Conservation (phyloP, 1,139 yeast species). For the Blastobotrys ciferrii region DNA sequence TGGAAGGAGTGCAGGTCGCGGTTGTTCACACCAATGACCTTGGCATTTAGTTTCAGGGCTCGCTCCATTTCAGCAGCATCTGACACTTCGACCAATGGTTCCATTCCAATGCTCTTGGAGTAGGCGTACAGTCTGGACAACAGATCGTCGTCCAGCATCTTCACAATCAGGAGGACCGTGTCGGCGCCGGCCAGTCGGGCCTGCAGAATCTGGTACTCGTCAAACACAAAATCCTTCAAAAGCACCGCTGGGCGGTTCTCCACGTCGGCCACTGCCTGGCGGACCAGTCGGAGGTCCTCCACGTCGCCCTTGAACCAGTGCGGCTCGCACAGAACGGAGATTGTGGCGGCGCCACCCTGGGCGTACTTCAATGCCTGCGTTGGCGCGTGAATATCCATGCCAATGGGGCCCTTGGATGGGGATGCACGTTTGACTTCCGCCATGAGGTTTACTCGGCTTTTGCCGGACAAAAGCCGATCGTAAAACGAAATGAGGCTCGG, state of each 20-base stretch:
- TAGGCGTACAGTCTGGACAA: constrained; percentile 67
- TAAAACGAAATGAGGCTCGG: constrained; percentile 71
- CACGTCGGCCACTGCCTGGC: constrained; percentile 48
- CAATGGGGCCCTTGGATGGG: constrained; percentile 95
- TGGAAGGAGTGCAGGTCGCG: constrained; percentile 86
- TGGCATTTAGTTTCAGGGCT: constrained; percentile 70
- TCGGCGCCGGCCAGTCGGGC: constrained; percentile 96
- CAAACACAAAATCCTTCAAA: constrained; percentile 87
- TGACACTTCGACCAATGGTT: constrained; percentile 94
- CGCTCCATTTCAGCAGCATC: constrained; percentile 65
- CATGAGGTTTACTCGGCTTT: constrained; percentile 57
- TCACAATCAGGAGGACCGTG: constrained; percentile 84
- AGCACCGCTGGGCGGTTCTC: constrained; percentile 81
- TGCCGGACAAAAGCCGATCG: constrained; percentile 50
- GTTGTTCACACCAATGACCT: constrained; percentile 90
- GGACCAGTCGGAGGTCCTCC: constrained; percentile 72
- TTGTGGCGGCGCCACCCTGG: constrained; percentile 77
- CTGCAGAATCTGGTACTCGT: constrained; percentile 84
- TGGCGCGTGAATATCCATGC: constrained; percentile 75
- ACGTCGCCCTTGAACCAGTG: constrained; percentile 92
- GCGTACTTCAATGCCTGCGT: constrained; percentile 78
- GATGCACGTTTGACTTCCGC: constrained; percentile 96
- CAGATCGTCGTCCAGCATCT: constrained; percentile 67
- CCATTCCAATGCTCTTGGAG: constrained; percentile 74
- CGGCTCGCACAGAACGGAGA: constrained; percentile 93